A percentile compares a stretch with the other conserved stretches of the same genome.
phyloP scores from a whole-genome alignment of 2,329 filamentous ascomycete species.

The Diaporthe australafricana region DNA sequence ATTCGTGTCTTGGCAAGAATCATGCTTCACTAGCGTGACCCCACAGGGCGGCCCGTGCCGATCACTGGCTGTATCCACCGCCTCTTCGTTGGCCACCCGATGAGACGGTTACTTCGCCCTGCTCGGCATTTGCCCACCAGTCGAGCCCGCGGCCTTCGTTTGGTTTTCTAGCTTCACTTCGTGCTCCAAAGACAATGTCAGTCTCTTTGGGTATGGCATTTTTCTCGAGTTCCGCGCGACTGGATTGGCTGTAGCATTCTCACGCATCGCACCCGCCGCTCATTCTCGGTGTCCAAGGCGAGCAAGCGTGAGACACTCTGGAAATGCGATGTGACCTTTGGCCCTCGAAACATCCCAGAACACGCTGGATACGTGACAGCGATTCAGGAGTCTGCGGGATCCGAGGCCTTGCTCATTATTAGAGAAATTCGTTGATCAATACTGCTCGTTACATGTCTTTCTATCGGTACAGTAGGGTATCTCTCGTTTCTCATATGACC shows the following conservation, averaged over 20 bases:
- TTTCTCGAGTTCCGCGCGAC: neutral
- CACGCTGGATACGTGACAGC: neutral
- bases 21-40: constrained; percentile 17
- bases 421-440: neutral
- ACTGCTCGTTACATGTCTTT: neutral
- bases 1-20: constrained; percentile 17
- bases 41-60: constrained; percentile 20
- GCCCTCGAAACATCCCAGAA: neutral
- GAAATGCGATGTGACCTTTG: neutral
- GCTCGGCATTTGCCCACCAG: neutral
- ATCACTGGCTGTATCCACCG: constrained; percentile 1
- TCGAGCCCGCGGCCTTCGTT: too few relatives aligned
- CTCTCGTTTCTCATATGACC: constrained; percentile 22
- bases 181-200: neutral
- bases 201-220: neutral
- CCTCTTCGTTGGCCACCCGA: neutral
- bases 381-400: neutral
- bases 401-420: neutral
- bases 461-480: constrained; percentile 22
- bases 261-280: neutral
- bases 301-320: neutral
- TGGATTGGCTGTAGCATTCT: too few relatives aligned
- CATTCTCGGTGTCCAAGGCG: neutral
- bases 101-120: neutral
- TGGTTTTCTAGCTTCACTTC: neutral